Evolutionary conservation across 208 protist genomes (phyloP).

Genomic region (Balamuthia mandrillaris): DNA sequence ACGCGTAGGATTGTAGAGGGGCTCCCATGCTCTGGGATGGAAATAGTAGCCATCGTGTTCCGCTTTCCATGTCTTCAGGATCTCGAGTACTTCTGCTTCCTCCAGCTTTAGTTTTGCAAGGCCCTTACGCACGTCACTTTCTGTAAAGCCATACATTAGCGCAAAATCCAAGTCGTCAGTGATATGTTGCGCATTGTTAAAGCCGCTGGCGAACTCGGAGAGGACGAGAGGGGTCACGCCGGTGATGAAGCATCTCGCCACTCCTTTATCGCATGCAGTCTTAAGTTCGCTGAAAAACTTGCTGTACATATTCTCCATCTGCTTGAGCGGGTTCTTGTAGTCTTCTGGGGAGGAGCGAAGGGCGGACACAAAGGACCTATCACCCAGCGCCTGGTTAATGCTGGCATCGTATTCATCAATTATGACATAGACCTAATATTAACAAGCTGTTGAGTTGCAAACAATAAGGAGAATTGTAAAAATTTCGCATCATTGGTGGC

Average conservation of each 20-base stretch:
- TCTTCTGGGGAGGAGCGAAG: neutral
- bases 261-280: neutral
- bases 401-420: constrained; percentile 15
- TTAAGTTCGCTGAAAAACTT: constrained; percentile 31
- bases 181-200: constrained; percentile 5
- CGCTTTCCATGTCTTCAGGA: constrained; percentile 12
- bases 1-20: constrained; percentile 35
- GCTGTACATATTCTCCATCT: constrained; percentile 1
- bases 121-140: neutral
- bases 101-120: constrained; percentile 16
- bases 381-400: neutral
- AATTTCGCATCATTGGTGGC: too few relatives aligned
- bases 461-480: neutral
- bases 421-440: neutral
- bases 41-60: constrained; percentile 35
- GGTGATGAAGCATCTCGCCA: constrained; percentile 14
- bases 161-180: constrained; percentile 9
- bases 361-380: neutral
- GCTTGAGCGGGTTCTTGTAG: neutral
- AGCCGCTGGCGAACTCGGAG: neutral
- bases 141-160: constrained; percentile 29
- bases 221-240: neutral
- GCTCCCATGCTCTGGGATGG: neutral
- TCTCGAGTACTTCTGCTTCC: constrained; percentile 7
- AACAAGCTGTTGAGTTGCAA: neutral